These are phyloP conservation scores for Phylloporus arenicola DNA, from an alignment of 768 basidiomycete species.

Conservation along the genomic window DNA sequence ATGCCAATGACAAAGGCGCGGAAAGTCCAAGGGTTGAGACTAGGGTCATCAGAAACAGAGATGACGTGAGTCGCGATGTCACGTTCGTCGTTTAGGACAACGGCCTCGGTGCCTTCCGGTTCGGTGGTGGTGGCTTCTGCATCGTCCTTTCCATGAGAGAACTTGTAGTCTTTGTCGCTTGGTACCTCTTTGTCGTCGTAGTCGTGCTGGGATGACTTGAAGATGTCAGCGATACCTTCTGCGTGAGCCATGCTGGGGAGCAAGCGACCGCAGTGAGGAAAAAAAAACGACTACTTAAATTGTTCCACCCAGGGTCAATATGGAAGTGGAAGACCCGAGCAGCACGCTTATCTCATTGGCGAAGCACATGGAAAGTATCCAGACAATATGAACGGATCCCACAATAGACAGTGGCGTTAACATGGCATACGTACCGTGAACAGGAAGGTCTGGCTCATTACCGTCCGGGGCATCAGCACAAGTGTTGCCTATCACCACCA, in stretches of 20 bases:
- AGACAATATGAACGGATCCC: background rate
- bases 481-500: background rate
- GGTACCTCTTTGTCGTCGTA: background rate
- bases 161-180: conserved; percentile 16
- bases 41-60: conserved; percentile 30
- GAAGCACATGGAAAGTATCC: background rate
- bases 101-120: conserved; percentile 5
- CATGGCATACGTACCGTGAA: background rate
- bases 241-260: conserved; percentile 8
- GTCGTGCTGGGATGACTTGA: background rate
- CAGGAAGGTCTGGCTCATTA: background rate
- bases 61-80: conserved; percentile 48
- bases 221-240: background rate
- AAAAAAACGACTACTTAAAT: conserved; percentile 4
- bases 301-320: background rate
- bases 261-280: background rate
- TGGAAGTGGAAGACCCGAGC: background rate
- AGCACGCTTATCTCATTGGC: conserved; percentile 1
- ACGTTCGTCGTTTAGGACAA: conserved; percentile 37
- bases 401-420: background rate
- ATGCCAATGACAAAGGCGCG: conserved; percentile 51
- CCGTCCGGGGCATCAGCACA: background rate
- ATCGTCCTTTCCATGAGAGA: conserved; percentile 30
- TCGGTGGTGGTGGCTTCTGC: conserved; percentile 24
- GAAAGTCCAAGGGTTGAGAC: conserved; percentile 33